phyloP scores from a whole-genome alignment of 129 eudicot species.

The Flaveria bidentis region DNA sequence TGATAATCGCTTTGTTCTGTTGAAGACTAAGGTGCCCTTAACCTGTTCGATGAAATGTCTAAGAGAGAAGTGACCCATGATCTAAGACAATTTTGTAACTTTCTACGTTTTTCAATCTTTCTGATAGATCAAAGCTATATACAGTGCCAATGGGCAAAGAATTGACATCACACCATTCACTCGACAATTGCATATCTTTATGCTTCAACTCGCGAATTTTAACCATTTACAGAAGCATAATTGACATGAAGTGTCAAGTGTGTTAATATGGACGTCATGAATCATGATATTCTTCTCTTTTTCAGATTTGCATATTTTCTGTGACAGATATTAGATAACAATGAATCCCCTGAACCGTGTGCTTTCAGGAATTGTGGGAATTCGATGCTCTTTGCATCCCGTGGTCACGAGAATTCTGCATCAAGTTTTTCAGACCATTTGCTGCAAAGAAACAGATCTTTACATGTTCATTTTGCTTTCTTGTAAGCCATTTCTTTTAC shows the following conservation, averaged over 20 bases:
- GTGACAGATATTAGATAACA: background rate
- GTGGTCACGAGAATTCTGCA: slow-evolving; percentile 28
- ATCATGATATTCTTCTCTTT: slow-evolving; percentile 1
- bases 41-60: too few relatives aligned
- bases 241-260: background rate
- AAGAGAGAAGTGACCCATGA: background rate
- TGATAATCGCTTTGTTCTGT: too few relatives aligned
- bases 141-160: too few relatives aligned
- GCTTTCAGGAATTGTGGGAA: slow-evolving; percentile 23
- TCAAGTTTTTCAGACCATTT: slow-evolving; percentile 29
- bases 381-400: slow-evolving; percentile 34
- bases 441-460: slow-evolving; percentile 28
- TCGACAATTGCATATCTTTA: too few relatives aligned
- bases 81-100: background rate
- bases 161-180: too few relatives aligned
- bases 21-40: too few relatives aligned
- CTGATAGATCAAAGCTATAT: background rate
- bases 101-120: too few relatives aligned
- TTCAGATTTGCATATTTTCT: slow-evolving; percentile 1
- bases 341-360: slow-evolving; percentile 17
- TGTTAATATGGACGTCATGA: slow-evolving; percentile 2
- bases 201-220: background rate
- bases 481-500: slow-evolving; percentile 28
- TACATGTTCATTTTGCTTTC: slow-evolving; percentile 27
- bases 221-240: background rate